phyloP scores from a whole-genome alignment of 768 basidiomycete genomes.

The Boletus tomentosulus region DNA sequence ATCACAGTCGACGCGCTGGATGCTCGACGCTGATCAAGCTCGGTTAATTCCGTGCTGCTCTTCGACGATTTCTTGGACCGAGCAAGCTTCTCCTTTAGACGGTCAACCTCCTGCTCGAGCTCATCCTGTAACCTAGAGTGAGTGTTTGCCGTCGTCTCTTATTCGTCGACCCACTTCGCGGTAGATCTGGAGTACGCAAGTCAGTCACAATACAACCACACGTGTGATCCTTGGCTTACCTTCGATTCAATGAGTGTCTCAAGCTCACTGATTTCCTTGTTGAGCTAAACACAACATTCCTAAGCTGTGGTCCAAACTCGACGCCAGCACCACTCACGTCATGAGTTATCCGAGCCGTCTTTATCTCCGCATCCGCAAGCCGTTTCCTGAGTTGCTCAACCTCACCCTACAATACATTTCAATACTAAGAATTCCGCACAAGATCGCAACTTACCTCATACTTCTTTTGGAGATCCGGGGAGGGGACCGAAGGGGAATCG shows the following conservation, averaged over 20 bases:
- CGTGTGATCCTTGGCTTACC: constrained; percentile 37
- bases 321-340: constrained; percentile 44
- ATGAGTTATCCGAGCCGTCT: constrained; percentile 63
- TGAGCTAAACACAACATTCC: constrained; percentile 47
- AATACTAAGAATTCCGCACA: neutral
- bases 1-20: constrained; percentile 23
- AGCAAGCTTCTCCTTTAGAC: constrained; percentile 64
- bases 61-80: constrained; percentile 55
- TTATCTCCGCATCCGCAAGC: constrained; percentile 67
- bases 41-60: constrained; percentile 39
- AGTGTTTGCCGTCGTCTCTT: constrained; percentile 3
- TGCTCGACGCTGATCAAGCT: constrained; percentile 22
- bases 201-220: constrained; percentile 2
- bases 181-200: constrained; percentile 56
- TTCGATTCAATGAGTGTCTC: constrained; percentile 94
- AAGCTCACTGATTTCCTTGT: constrained; percentile 89
- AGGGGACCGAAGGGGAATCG: constrained; percentile 11
- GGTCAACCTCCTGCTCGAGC: constrained; percentile 79
- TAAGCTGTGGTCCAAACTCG: neutral
- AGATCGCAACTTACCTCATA: constrained; percentile 45
- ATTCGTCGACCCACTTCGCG: constrained; percentile 52
- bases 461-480: constrained; percentile 39
- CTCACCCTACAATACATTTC: constrained; percentile 43
- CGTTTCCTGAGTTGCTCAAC: constrained; percentile 68
- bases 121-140: constrained; percentile 55